Evolutionary conservation across 257 asterid species (phyloP).

Genomic region (Schizonepeta tenuifolia): DNA sequence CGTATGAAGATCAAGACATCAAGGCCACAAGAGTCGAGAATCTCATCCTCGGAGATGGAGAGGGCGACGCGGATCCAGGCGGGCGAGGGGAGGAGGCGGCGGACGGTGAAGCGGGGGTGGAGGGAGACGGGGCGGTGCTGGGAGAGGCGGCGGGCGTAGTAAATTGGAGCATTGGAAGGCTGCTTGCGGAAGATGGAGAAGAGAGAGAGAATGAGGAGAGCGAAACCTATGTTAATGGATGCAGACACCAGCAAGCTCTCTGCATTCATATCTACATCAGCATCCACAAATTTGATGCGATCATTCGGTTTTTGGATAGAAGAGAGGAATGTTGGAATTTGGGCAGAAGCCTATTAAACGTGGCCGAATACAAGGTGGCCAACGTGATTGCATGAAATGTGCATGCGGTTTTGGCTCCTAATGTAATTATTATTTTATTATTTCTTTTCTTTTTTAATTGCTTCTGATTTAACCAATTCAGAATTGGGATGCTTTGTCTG

Average conservation of each 20-base stretch:
- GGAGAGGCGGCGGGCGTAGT: slow-evolving; percentile 76
- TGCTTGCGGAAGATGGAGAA: slow-evolving; percentile 71
- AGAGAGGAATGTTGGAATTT: neutral
- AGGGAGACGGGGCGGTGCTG: slow-evolving; percentile 54
- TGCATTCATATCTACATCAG: slow-evolving; percentile 56
- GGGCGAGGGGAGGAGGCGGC: slow-evolving; percentile 67
- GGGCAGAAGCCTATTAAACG: slow-evolving; percentile 32
- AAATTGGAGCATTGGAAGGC: slow-evolving; percentile 67
- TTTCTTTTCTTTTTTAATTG: neutral
- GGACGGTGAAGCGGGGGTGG: slow-evolving; percentile 43
- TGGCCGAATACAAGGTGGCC: slow-evolving; percentile 33
- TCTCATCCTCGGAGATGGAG: slow-evolving; percentile 65
- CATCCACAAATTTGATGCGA: neutral
- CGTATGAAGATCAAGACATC: slow-evolving; percentile 77
- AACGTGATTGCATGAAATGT: slow-evolving; percentile 1
- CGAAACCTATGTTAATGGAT: slow-evolving; percentile 74
- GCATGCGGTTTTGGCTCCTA: slow-evolving; percentile 15
- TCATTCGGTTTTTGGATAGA: no score
- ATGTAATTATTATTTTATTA: neutral
- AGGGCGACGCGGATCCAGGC: slow-evolving; percentile 68
- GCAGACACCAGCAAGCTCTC: slow-evolving; percentile 75
- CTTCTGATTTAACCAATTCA: neutral
- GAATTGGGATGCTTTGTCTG: no score
- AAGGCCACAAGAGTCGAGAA: slow-evolving; percentile 75
- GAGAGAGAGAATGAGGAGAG: slow-evolving; percentile 63